Base-by-base conservation (phyloP, 73 alveolate species). In the Paramecium tetraurelia region DNA sequence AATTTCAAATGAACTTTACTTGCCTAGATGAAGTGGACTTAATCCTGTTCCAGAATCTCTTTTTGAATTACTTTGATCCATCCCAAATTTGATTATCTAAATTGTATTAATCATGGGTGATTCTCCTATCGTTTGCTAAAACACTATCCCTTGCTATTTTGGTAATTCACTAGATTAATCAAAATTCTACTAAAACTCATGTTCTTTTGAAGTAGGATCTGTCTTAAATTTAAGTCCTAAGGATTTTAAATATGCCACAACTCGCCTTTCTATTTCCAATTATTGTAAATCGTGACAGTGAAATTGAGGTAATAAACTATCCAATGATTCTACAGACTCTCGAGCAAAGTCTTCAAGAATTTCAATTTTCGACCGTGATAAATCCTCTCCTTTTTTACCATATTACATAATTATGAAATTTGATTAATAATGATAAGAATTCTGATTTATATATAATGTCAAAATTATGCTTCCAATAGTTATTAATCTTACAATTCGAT, bases 251-350 rank as follows among this genome's bases (percentile, higher is more conserved):
- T 70, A 70, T 0, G 12, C 58, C 5, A 70, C 53, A 0, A 70
- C 38, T 16, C 53, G 31, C 16, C 38, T 29, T 33, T 70, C 85
- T 70, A 33, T 1, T 70, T 70, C 85, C 24, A 70, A 29, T 70
- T 70, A 24, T 76, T 76, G 16, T 40, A 33, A 8, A 20, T 33
- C 41, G 5, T 76, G n/a, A 16, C 71, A 40, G 20, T 76, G 89
- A n/a, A 76, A 76, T 41, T 43, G 22, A 8, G 89, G 70, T 43
- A 76, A 29, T 38, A 76, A 76, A 41, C 38, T 24, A 76, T 76
- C 89, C 7, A 76, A 31, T 3, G 89, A 76, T 76, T 76, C 89
- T 2, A 76, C 89, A 1, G 89, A 76, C 38, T 76, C 89, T 33
- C 70, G 20, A 1, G 77, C 18, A 48, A 12, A 16, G 59, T 48